Evolutionary conservation across 495 filamentous ascomycete genomes (phyloP), one percentile per base, ranked within the genome.

Genomic region (Lepraria neglecta): DNA sequence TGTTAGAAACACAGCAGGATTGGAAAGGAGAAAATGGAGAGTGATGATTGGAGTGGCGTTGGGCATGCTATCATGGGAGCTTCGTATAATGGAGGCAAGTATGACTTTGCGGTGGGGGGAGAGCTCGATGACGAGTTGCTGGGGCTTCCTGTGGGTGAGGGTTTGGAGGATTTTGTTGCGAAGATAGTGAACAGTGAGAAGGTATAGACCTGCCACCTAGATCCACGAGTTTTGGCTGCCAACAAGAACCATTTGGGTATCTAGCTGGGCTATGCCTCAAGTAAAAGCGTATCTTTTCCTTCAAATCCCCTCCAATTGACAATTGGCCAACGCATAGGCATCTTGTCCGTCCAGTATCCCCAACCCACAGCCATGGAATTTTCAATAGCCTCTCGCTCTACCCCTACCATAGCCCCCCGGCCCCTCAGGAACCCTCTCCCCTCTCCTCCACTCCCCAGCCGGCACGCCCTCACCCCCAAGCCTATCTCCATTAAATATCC

Each of bases 371-470:
- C 19, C 21, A 28, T 5, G 21, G 6, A 1, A 7, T 33, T 28
- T n/a, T 58, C 24, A 63, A 58, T 58, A 63, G n/a, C 54, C 54
- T 14, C 61, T 58, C 19, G 59, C 46, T n/a, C 66, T 60, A 43
- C 65, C 69, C 64, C 72, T 71, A n/a, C 78, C 69, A 31, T 71
- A 70, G n/a, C 65, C 65, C 14, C 72, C 70, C 33, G 70, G 71
- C 30, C 52, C 70, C 28, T 80, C 79, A 54, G 82, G 80, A 45
- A 82, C 60, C 57, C 74, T 73, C 67, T 84, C 82, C 0, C 82
- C 82, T 61, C 82, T 74, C 68, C 82, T 77, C 82, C 82, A 85
- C 67, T 83, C 82, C 5, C 82, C 82, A 7, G 62, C 66, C 1
- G 82, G 82, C 46, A 84, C 72, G 17, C 71, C 69, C 31, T 67